Evolutionary conservation across 2,329 filamentous ascomycete species (phyloP).

Genomic region (Canariomyces notabilis): DNA sequence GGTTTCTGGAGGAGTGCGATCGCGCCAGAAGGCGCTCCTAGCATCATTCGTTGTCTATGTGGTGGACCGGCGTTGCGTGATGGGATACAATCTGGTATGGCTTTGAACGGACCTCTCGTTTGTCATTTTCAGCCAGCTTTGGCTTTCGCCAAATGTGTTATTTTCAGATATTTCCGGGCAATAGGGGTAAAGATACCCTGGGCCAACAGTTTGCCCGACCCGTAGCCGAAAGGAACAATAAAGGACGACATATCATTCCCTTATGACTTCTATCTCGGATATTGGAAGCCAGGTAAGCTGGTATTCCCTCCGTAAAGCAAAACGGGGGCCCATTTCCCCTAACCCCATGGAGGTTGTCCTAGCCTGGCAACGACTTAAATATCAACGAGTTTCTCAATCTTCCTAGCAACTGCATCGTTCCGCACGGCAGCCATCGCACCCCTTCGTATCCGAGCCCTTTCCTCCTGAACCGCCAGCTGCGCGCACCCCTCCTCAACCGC

Average conservation of each 20-base stretch:
- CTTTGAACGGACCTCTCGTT: not conserved
- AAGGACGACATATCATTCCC: not conserved
- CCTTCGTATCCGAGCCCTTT: not conserved
- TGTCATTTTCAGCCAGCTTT: too few relatives aligned
- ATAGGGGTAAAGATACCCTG: not conserved
- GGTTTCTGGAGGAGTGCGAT: conserved; percentile 55
- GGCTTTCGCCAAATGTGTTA: too few relatives aligned
- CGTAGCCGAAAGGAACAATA: not conserved
- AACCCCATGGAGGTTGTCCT: too few relatives aligned
- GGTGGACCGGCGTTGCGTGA: not conserved
- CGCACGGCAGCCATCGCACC: not conserved
- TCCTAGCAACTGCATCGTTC: not conserved
- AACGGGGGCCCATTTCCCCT: too few relatives aligned
- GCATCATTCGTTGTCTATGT: not conserved
- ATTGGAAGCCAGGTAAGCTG: too few relatives aligned
- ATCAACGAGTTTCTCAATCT: conserved; percentile 13
- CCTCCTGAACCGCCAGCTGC: not conserved
- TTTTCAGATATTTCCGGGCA: not conserved
- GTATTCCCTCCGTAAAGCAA: too few relatives aligned
- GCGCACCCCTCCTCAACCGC: not conserved
- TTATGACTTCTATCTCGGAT: too few relatives aligned
- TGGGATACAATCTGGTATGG: not conserved
- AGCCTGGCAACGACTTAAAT: conserved; percentile 7
- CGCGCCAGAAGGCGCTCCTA: conserved; percentile 26
- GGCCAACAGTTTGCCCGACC: conserved; percentile 2